phyloP scores from a whole-genome alignment of 2,329 filamentous ascomycete species.

The Sclerotinia borealis region DNA sequence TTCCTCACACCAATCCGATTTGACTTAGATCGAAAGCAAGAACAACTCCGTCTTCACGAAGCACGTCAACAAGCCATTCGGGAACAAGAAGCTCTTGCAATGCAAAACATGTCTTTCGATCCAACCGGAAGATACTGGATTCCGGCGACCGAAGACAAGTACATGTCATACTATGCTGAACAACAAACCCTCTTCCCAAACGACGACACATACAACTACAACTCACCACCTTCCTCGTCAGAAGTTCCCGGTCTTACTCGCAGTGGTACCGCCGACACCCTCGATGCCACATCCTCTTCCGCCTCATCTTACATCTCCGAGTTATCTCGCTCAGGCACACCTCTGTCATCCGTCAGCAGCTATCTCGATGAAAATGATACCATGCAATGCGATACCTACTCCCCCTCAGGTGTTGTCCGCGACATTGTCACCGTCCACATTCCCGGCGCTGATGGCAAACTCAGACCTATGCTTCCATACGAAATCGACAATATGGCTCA shows the following conservation, averaged over 20 bases:
- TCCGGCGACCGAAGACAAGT: conserved; percentile 14
- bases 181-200: conserved; percentile 17
- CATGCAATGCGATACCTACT: conserved; percentile 11
- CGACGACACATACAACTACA: conserved; percentile 15
- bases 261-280: conserved; percentile 29
- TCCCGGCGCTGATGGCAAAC: conserved; percentile 12
- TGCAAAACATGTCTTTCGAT: conserved; percentile 16
- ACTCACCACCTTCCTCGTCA: conserved; percentile 33
- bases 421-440: conserved; percentile 28
- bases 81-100: conserved; percentile 22
- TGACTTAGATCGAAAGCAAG: conserved; percentile 37
- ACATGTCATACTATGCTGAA: conserved; percentile 16
- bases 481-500: conserved; percentile 24
- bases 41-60: conserved; percentile 21
- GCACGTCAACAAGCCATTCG: conserved; percentile 19
- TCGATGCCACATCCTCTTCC: conserved; percentile 30
- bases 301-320: conserved; percentile 30
- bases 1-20: conserved; percentile 82
- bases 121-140: conserved; percentile 26
- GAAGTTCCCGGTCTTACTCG: conserved; percentile 34
- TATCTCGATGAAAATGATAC: conserved; percentile 22
- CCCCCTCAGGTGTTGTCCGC: conserved; percentile 16
- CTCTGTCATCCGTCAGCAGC: conserved; percentile 31
- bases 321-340: conserved; percentile 30
- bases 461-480: conserved; percentile 28